These are phyloP conservation scores for Danielia oregonensis DNA, from an alignment of 805 yeast genomes.

Conservation along the genomic window DNA sequence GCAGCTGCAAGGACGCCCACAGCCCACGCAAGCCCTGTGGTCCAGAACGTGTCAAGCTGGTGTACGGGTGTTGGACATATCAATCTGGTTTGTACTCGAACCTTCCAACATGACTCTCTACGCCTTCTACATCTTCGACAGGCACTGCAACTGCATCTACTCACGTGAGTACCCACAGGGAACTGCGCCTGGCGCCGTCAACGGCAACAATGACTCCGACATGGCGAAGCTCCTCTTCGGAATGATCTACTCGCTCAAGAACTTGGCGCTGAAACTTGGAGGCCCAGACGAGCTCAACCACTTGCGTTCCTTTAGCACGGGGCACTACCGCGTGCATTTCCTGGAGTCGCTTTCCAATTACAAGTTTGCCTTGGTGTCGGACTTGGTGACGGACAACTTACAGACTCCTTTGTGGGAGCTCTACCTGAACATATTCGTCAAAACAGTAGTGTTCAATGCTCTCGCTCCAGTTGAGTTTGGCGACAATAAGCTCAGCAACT, in stretches of 20 bases:
- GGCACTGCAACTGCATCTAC: conserved; percentile 87
- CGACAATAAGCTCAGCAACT: conserved; percentile 52
- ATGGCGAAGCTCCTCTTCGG: conserved; percentile 83
- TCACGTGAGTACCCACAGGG: conserved; percentile 49
- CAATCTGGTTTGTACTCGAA: too few species aligned
- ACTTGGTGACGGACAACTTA: conserved; percentile 53
- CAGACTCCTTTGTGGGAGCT: conserved; percentile 54
- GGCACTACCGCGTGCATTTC: conserved; percentile 74
- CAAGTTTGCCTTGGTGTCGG: conserved; percentile 72
- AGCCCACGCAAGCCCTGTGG: too few species aligned
- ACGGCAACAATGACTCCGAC: conserved; percentile 60
- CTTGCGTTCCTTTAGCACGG: conserved; percentile 61
- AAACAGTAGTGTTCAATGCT: conserved; percentile 56
- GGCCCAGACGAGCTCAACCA: conserved; percentile 29
- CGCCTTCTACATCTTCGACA: conserved; percentile 87
- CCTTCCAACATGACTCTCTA: conserved; percentile 54
- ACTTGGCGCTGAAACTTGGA: conserved; percentile 58
- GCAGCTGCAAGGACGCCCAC: too few species aligned
- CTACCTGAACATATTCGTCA: conserved; percentile 56
- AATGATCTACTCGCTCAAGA: conserved; percentile 71
- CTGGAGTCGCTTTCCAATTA: conserved; percentile 77
- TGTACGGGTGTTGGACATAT: too few species aligned
- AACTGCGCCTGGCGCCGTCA: conserved; percentile 25
- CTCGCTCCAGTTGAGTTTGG: conserved; percentile 56
- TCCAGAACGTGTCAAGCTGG: too few species aligned